Evolutionary conservation across 2,329 filamentous ascomycete species (phyloP).

Genomic region (Epichloe amarillans): DNA sequence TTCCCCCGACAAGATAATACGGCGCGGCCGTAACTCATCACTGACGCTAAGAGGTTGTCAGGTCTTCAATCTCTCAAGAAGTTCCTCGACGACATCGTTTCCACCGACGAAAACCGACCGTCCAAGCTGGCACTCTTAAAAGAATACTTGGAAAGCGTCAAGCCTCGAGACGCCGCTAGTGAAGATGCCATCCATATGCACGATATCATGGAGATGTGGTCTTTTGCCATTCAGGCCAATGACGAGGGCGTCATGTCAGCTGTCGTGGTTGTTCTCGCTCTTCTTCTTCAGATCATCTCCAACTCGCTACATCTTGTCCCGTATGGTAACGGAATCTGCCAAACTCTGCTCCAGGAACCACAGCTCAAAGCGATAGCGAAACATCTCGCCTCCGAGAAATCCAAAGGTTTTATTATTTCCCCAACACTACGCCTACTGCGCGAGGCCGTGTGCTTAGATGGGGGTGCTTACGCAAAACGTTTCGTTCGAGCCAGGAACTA

Average conservation of each 20-base stretch:
- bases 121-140: slow-evolving; percentile 45
- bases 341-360: slow-evolving; percentile 65
- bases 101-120: slow-evolving; percentile 28
- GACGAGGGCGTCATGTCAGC: slow-evolving; percentile 72
- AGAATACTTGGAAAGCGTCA: slow-evolving; percentile 51
- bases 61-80: slow-evolving; percentile 56
- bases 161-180: slow-evolving; percentile 29
- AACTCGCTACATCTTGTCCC: slow-evolving; percentile 59
- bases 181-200: slow-evolving; percentile 49
- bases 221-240: slow-evolving; percentile 64
- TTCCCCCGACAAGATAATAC: neutral
- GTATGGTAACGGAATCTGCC: slow-evolving; percentile 65
- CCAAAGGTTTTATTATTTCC: slow-evolving; percentile 78
- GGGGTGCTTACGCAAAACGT: slow-evolving; percentile 67
- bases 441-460: slow-evolving; percentile 77
- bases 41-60: slow-evolving; percentile 15
- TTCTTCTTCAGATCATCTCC: slow-evolving; percentile 69
- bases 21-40: too few relatives aligned
- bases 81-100: slow-evolving; percentile 54
- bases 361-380: slow-evolving; percentile 71
- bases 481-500: slow-evolving; percentile 67
- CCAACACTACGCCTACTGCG: slow-evolving; percentile 75
- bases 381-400: slow-evolving; percentile 65
- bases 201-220: slow-evolving; percentile 82
- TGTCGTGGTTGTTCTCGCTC: slow-evolving; percentile 65